Conservation (phyloP, 129 eudicot species). For the Centaurea solstitialis region DNA sequence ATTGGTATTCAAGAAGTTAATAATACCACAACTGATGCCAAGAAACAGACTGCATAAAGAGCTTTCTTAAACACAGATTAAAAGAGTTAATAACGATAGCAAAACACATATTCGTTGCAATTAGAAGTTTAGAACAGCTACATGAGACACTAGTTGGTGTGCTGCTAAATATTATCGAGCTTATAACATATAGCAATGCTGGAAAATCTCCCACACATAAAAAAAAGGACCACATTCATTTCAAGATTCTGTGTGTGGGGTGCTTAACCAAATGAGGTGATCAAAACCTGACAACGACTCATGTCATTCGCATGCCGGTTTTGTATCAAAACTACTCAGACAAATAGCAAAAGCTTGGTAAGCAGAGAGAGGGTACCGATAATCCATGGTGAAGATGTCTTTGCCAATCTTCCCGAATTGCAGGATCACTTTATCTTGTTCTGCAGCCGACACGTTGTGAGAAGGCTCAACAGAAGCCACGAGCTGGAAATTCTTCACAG, state of each 20-base stretch:
- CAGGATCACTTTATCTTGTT: constrained; percentile 84
- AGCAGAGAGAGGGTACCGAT: constrained; percentile 91
- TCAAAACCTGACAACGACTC: not conserved
- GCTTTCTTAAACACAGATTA: constrained; percentile 9
- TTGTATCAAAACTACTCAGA: constrained; percentile 97
- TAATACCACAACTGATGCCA: constrained; percentile 6
- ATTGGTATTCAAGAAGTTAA: constrained; percentile 9
- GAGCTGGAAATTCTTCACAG: constrained; percentile 97
- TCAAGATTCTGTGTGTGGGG: constrained; percentile 7
- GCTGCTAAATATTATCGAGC: constrained; percentile 35
- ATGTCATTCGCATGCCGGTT: constrained; percentile 93
- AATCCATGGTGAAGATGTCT: constrained; percentile 97
- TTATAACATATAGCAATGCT: constrained; percentile 29
- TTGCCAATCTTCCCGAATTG: constrained; percentile 97
- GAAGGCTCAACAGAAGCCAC: constrained; percentile 77
- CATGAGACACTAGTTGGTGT: constrained; percentile 23
- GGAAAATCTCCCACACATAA: constrained; percentile 20
- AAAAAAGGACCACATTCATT: constrained; percentile 5
- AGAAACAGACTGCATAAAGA: constrained; percentile 5
- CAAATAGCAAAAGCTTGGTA: constrained; percentile 96
- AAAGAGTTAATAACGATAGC: constrained; percentile 20
- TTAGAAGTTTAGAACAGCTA: constrained; percentile 39
- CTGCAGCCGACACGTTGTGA: constrained; percentile 65
- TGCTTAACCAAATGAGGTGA: constrained; percentile 7
- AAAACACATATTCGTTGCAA: constrained; percentile 30